phyloP scores from a whole-genome alignment of 2,329 filamentous ascomycete genomes.

The Zasmidium citrigriseum region DNA sequence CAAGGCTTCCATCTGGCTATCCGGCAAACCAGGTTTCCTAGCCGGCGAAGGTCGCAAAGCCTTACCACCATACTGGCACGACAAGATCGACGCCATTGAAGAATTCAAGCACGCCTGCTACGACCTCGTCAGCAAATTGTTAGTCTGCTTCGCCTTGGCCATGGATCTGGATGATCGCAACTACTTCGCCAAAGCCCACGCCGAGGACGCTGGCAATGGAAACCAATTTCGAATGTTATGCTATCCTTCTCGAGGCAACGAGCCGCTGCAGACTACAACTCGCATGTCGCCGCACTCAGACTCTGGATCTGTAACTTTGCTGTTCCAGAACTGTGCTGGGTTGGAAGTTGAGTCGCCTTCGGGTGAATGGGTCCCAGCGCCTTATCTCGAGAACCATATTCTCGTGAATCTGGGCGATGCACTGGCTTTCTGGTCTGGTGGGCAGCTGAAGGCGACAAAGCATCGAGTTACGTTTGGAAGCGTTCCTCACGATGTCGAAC shows the following conservation, averaged over 20 bases:
- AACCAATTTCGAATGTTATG: conserved; percentile 11
- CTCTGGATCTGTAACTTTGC: conserved; percentile 21
- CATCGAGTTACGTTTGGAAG: conserved; percentile 10
- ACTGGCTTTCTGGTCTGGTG: conserved; percentile 18
- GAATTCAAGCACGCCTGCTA: conserved; percentile 27
- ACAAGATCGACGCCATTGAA: conserved; percentile 20
- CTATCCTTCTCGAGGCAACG: conserved; percentile 13
- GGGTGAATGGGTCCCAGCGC: conserved; percentile 13
- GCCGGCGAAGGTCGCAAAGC: conserved; percentile 1
- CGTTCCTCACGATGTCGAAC: conserved; percentile 15
- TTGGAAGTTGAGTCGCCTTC: conserved; percentile 14
- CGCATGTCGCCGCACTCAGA: conserved; percentile 25
- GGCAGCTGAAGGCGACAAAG: conserved; percentile 15
- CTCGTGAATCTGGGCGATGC: conserved; percentile 20
- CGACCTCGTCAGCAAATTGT: conserved; percentile 21
- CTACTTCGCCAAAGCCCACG: conserved; percentile 18
- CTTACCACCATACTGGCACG: conserved; percentile 25
- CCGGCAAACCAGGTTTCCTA: conserved; percentile 20
- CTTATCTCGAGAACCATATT: conserved; percentile 12
- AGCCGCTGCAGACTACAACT: conserved; percentile 10
- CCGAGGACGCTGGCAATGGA: conserved; percentile 15
- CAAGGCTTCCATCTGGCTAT: conserved; percentile 28
- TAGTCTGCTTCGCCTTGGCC: conserved; percentile 20
- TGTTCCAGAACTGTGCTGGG: conserved; percentile 16
- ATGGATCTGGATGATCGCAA: conserved; percentile 17